Evolutionary conservation across 148 eudicot species (phyloP).

Genomic region (Heliamphora exappendiculata): DNA sequence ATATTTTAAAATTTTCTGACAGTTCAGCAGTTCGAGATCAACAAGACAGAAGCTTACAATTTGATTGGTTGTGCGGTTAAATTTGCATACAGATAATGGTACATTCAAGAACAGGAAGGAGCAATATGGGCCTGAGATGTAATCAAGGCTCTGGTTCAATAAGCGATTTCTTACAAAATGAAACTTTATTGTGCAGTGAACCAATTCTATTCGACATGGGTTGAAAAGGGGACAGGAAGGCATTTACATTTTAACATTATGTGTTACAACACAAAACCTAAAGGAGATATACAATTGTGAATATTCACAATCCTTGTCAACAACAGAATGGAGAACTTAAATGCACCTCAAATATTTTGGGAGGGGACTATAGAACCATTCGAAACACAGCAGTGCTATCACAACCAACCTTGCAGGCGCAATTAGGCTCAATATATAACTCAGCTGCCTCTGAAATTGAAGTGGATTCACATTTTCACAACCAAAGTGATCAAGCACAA

Average conservation of each 20-base stretch:
- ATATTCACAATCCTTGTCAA: neutral
- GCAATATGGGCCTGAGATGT: neutral
- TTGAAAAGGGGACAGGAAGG: neutral
- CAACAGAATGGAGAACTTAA: neutral
- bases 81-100: neutral
- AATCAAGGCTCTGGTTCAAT: neutral
- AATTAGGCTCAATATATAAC: neutral
- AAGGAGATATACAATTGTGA: neutral
- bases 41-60: neutral
- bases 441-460: slow-evolving; percentile 4
- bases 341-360: neutral
- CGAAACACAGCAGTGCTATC: neutral
- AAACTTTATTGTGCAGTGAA: neutral
- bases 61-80: neutral
- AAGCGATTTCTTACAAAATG: neutral
- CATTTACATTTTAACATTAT: neutral
- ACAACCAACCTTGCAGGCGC: neutral
- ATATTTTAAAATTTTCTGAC: neutral
- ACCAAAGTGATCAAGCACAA: neutral
- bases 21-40: neutral
- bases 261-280: neutral
- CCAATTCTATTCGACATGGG: neutral
- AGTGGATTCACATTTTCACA: neutral
- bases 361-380: neutral
- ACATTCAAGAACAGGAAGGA: neutral